Conservation (phyloP, 805 yeast genomes). For the Candida schatavii region DNA sequence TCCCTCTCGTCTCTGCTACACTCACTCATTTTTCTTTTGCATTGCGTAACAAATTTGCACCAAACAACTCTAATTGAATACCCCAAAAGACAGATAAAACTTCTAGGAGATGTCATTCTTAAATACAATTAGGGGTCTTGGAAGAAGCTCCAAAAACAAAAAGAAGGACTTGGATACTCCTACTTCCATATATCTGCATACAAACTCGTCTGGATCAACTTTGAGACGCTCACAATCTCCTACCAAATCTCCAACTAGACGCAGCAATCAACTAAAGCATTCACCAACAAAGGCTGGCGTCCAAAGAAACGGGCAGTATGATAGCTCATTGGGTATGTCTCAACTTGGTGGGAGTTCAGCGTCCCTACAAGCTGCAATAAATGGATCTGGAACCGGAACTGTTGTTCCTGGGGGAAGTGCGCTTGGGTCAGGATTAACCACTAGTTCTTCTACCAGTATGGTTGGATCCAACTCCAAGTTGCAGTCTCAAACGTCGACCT, state of each 20-base stretch:
- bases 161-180: constrained; percentile 36
- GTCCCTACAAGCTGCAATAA: not conserved
- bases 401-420: not conserved
- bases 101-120: constrained; percentile 48
- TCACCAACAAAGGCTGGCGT: constrained; percentile 18
- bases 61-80: too few species aligned
- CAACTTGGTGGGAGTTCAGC: not conserved
- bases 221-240: constrained; percentile 38
- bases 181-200: constrained; percentile 27
- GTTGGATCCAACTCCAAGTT: not conserved
- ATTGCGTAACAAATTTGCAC: too few species aligned
- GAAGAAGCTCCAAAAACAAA: constrained; percentile 44
- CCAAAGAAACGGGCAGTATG: not conserved
- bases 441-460: not conserved
- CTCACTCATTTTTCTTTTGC: too few species aligned
- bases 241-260: constrained; percentile 43
- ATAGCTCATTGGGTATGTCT: not conserved
- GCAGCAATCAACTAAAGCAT: constrained; percentile 16
- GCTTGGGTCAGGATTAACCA: not conserved
- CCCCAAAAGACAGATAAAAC: too few species aligned
- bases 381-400: not conserved
- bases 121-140: constrained; percentile 46
- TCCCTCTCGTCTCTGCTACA: too few species aligned
- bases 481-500: not conserved
- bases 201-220: constrained; percentile 32